These are phyloP conservation scores for Gossypium gossypioides DNA, from an alignment of 441 rosid species.

Conservation along the genomic window DNA sequence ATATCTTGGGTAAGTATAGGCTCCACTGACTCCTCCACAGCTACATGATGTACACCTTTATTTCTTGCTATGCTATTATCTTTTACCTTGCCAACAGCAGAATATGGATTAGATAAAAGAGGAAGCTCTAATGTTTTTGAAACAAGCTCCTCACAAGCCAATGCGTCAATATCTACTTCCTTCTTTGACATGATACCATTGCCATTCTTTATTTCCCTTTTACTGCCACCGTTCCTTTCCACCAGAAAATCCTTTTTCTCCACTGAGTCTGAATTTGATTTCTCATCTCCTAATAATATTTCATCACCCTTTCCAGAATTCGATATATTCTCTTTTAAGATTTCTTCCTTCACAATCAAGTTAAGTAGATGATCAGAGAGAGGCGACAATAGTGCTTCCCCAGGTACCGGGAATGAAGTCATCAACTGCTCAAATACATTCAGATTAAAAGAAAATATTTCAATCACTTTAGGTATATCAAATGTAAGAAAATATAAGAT, in stretches of 20 bases:
- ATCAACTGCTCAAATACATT: slow-evolving; percentile 38
- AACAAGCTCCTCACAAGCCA: slow-evolving; percentile 58
- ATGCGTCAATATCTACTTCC: slow-evolving; percentile 34
- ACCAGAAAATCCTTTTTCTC: slow-evolving; percentile 32
- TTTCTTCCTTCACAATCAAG: slow-evolving; percentile 28
- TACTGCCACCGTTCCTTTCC: slow-evolving; percentile 32
- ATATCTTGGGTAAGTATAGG: slow-evolving; percentile 30
- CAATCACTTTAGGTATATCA: slow-evolving; percentile 6
- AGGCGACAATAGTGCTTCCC: slow-evolving; percentile 44
- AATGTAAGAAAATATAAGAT: slow-evolving; percentile 3
- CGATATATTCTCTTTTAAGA: slow-evolving; percentile 24
- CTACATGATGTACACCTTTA: slow-evolving; percentile 19
- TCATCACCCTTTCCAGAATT: slow-evolving; percentile 32
- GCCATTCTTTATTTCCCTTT: slow-evolving; percentile 30
- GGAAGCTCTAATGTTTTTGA: slow-evolving; percentile 64
- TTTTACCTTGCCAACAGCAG: slow-evolving; percentile 29
- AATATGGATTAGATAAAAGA: slow-evolving; percentile 41
- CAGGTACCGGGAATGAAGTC: slow-evolving; percentile 42
- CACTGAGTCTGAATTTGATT: slow-evolving; percentile 26
- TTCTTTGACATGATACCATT: slow-evolving; percentile 26
- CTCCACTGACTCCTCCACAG: slow-evolving; percentile 28
- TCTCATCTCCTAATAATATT: slow-evolving; percentile 38
- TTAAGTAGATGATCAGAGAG: slow-evolving; percentile 42
- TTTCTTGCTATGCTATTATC: slow-evolving; percentile 28
- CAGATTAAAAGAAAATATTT: not conserved